Evolutionary conservation across 495 filamentous ascomycete genomes (phyloP), one percentile per base, ranked within the genome.

Genomic region (Articulospora tetracladia): DNA sequence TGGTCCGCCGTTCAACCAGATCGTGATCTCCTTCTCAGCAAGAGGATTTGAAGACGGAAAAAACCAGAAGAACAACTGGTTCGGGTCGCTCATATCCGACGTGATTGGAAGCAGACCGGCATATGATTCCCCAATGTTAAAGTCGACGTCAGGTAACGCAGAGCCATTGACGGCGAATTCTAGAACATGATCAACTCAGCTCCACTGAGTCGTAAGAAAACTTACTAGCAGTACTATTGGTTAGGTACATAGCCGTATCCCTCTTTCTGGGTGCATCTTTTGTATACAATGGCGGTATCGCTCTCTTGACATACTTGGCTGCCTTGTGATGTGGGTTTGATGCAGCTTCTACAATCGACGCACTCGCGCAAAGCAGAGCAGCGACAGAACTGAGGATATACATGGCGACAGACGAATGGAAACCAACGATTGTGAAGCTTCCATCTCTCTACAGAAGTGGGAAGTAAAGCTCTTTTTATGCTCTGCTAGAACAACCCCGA

Each of bases 71-170:
- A 79, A 91, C 20, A 92, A 70, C 55, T 80, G 69, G 52, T 80
- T 79, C 0, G 74, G 72, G 63, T 83, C 79, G 19, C 79, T 74
- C 2, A 74, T 68, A 51, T 62, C 46, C 7, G 50, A 7, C 36
- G 50, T 27, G 60, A 91, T 90, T 26, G 89, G 81, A 1, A 93
- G 68, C 11, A 85, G 76, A 20, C 89, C 89, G n/a, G 89, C 81
- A 63, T 91, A 92, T 0, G 82, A 86, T 67, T 93, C 89, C 24
- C 89, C 89, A 64, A 89, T 82, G 61, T 91, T 82, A 58, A 90
- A 92, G 61, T 83, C 73, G 2, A 92, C 86, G 17, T 91, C 86
- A 0, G 89, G 89, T 48, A 92, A 82, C 1, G 70, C 74, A 6
- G 74, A 78, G 1, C 87, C 87, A 67, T 92, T 80, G 53, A 91